phyloP scores from a whole-genome alignment of 805 yeast species.

The Starmerella stellata region DNA sequence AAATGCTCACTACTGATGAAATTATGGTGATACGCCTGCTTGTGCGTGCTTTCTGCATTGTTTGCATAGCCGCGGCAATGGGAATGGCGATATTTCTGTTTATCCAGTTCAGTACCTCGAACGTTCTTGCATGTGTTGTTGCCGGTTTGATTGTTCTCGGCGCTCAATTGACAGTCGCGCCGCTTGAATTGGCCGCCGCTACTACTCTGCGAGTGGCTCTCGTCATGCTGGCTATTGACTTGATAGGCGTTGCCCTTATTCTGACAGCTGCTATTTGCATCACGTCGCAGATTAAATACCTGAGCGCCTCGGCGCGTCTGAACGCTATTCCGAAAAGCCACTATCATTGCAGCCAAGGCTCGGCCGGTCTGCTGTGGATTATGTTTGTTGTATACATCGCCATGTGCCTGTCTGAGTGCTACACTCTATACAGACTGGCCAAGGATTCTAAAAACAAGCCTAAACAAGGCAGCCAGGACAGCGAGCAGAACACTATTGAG shows the following conservation, averaged over 20 bases:
- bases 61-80: background rate
- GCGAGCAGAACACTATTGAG: background rate
- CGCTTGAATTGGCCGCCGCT: background rate
- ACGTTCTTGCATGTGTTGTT: background rate
- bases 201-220: background rate
- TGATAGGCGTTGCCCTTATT: background rate
- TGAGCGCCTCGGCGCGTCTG: background rate
- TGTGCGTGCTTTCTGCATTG: background rate
- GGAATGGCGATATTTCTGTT: background rate
- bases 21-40: background rate
- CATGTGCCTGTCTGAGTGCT: background rate
- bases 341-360: background rate
- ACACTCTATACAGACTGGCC: background rate
- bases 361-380: background rate
- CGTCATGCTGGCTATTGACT: background rate
- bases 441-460: background rate
- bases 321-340: background rate
- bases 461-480: background rate
- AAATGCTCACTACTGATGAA: too few relatives aligned
- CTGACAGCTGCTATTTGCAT: constrained; percentile 1
- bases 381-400: background rate
- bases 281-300: background rate
- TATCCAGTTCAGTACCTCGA: background rate
- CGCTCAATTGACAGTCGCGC: background rate
- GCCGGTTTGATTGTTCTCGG: background rate